Evolutionary conservation across 768 basidiomycete genomes (phyloP).

Genomic region (Scleroderma bovista): DNA sequence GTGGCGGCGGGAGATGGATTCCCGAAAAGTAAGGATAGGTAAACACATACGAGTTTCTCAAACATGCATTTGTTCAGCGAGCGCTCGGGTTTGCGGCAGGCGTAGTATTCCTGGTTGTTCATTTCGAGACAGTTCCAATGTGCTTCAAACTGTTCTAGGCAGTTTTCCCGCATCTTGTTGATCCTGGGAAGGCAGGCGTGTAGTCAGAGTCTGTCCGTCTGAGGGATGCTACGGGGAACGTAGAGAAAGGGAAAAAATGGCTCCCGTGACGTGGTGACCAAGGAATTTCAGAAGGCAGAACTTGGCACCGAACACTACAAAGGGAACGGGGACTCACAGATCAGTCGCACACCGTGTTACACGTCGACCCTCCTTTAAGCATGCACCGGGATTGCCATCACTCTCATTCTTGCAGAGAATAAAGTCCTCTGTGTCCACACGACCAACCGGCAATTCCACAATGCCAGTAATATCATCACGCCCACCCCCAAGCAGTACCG

Average conservation of each 20-base stretch:
- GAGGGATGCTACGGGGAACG: too few relatives aligned
- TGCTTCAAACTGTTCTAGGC: slow-evolving; percentile 75
- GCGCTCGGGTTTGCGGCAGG: slow-evolving; percentile 85
- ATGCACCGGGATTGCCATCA: slow-evolving; percentile 77
- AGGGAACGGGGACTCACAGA: slow-evolving; percentile 52
- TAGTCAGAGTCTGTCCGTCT: not conserved
- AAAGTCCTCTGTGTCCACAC: slow-evolving; percentile 66
- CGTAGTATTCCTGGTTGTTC: slow-evolving; percentile 94
- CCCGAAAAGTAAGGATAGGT: too few relatives aligned
- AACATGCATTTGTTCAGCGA: slow-evolving; percentile 92
- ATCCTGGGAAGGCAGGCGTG: slow-evolving; percentile 51
- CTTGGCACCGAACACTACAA: not conserved
- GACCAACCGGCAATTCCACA: slow-evolving; percentile 20
- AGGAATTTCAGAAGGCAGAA: too few relatives aligned
- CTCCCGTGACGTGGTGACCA: too few relatives aligned
- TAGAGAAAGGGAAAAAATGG: too few relatives aligned
- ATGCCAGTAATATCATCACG: not conserved
- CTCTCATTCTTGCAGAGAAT: slow-evolving; percentile 97
- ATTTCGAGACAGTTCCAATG: slow-evolving; percentile 95
- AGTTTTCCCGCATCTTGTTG: slow-evolving; percentile 89
- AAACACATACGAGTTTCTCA: slow-evolving; percentile 78
- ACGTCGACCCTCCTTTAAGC: slow-evolving; percentile 90
- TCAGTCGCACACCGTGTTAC: slow-evolving; percentile 95
- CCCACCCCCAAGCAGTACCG: not conserved
- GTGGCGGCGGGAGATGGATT: too few relatives aligned